Percentiles rank a stretch among this genome's conserved stretches.
Conservation (phyloP, 768 basidiomycete species). For the Tulasnella sp. region DNA sequence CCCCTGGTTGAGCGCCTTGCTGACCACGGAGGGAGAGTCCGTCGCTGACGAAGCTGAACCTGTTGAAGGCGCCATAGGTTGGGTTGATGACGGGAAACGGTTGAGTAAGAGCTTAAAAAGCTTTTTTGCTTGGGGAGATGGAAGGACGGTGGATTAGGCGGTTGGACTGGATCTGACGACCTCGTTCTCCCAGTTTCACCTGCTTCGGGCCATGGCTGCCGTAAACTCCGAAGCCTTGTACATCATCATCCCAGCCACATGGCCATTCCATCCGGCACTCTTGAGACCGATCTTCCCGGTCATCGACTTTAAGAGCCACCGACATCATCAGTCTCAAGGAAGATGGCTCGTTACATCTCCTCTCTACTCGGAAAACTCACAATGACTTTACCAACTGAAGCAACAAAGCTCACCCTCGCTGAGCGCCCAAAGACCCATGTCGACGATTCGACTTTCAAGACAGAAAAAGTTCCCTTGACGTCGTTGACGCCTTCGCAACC, state of each 20-base stretch:
- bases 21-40: not conserved
- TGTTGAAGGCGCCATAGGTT: not conserved
- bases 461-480: constrained; percentile 22
- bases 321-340: not conserved
- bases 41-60: not conserved
- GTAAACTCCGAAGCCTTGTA: not conserved
- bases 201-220: not conserved
- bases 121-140: not conserved
- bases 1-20: constrained; percentile 3
- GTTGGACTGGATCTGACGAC: not conserved
- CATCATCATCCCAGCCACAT: not conserved
- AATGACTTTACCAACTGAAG: constrained; percentile 15
- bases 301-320: not conserved
- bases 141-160: not conserved
- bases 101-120: not conserved
- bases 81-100: not conserved
- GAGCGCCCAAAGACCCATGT: constrained; percentile 61
- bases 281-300: not conserved
- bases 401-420: constrained; percentile 47
- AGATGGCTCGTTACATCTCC: not conserved
- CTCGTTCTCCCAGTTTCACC: not conserved
- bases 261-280: not conserved
- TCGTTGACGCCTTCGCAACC: constrained; percentile 8
- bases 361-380: not conserved
- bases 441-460: constrained; percentile 56